These are phyloP conservation scores for Coemansia sp. DNA, from an alignment of 192 early-diverging fungal genomes.

Conservation along the genomic window DNA sequence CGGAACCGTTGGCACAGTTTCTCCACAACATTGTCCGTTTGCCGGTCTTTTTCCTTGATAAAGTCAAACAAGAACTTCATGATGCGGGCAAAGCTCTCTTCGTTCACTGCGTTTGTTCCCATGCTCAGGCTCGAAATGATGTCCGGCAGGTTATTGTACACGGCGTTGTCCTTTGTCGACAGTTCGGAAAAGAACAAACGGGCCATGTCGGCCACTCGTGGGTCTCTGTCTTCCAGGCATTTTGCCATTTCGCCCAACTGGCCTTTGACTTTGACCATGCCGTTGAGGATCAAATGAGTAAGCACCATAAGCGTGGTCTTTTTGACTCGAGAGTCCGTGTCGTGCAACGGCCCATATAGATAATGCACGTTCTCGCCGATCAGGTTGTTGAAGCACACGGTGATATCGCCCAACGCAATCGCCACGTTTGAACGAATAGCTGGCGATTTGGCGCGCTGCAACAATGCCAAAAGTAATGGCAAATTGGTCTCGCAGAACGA, in stretches of 20 bases:
- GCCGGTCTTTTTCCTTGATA: slow-evolving; percentile 88
- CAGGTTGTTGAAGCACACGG: slow-evolving; percentile 94
- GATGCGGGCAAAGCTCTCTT: slow-evolving; percentile 82
- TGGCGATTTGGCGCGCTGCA: slow-evolving; percentile 80
- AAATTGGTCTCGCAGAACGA: slow-evolving; percentile 93
- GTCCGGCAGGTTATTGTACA: slow-evolving; percentile 99
- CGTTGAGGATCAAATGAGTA: slow-evolving; percentile 96
- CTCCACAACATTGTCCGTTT: slow-evolving; percentile 92
- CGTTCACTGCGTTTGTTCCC: slow-evolving; percentile 66
- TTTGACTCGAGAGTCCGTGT: slow-evolving; percentile 78
- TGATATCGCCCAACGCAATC: slow-evolving; percentile 97
- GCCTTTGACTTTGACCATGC: slow-evolving; percentile 99
- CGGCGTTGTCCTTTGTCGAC: slow-evolving; percentile 93
- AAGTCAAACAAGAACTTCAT: slow-evolving; percentile 97
- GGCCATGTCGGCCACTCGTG: slow-evolving; percentile 86
- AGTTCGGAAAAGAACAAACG: slow-evolving; percentile 97
- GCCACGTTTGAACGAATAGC: slow-evolving; percentile 91
- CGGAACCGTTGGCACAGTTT: slow-evolving; percentile 95
- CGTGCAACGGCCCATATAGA: slow-evolving; percentile 88
- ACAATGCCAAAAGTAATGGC: slow-evolving; percentile 84
- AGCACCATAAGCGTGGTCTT: slow-evolving; percentile 99
- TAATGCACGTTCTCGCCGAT: slow-evolving; percentile 96
- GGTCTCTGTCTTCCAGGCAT: slow-evolving; percentile 86
- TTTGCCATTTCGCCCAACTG: slow-evolving; percentile 99
- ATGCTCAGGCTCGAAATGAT: slow-evolving; percentile 91